Percentiles rank a stretch among this genome's conserved stretches.
Evolutionary conservation across 306 rosid species (phyloP).

Genomic region (Oemleria cerasiformis): DNA sequence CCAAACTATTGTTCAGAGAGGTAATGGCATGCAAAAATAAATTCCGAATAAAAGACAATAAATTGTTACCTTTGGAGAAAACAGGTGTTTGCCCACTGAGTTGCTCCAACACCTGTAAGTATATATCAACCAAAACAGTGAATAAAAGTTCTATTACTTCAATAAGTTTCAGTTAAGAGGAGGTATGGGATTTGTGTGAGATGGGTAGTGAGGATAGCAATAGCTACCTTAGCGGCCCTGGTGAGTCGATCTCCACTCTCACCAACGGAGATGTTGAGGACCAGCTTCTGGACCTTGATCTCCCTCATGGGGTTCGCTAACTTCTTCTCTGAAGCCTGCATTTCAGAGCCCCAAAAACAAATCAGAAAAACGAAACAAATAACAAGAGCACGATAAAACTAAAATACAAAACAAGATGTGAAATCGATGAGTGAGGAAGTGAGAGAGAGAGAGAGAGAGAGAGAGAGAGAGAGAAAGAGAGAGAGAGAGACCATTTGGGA

Average conservation of each 20-base stretch:
- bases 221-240: slow-evolving; percentile 69
- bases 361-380: not conserved
- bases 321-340: slow-evolving; percentile 75
- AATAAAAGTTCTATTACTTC: not conserved
- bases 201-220: not conserved
- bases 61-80: slow-evolving; percentile 44
- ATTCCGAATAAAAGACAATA: not conserved
- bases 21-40: not conserved
- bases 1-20: not conserved
- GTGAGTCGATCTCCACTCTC: slow-evolving; percentile 84
- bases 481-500: slow-evolving; percentile 20
- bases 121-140: not conserved
- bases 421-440: not conserved
- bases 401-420: not conserved
- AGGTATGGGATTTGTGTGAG: not conserved
- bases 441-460: not conserved
- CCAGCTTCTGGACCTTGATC: slow-evolving; percentile 74
- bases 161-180: not conserved
- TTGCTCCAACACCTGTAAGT: slow-evolving; percentile 64
- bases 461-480: not conserved
- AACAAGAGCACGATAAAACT: not conserved
- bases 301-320: slow-evolving; percentile 77
- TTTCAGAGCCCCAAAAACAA: not conserved
- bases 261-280: slow-evolving; percentile 79
- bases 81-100: slow-evolving; percentile 78